Percentiles rank a stretch among this genome's conserved stretches.
These are phyloP conservation scores for Picea glauca DNA, from an alignment of 75 land plant genomes.

Conservation along the genomic window DNA sequence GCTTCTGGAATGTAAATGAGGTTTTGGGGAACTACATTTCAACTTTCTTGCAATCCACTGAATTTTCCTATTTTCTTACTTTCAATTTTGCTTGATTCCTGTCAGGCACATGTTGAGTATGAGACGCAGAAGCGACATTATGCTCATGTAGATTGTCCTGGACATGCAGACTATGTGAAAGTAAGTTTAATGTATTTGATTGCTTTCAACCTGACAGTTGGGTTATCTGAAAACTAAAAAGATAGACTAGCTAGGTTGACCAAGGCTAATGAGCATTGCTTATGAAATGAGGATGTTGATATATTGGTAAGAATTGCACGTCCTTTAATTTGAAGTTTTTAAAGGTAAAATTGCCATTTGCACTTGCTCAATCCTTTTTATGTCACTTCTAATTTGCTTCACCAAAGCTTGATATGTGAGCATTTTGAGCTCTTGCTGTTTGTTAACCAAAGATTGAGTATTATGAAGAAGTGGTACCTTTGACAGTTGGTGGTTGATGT, in stretches of 20 bases:
- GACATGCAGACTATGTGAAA: slow-evolving; percentile 99
- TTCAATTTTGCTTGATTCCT: not conserved
- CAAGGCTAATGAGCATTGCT: not conserved
- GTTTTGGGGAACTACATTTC: not conserved
- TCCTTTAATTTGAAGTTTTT: not conserved
- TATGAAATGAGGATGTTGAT: not conserved
- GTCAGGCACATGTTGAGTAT: slow-evolving; percentile 98
- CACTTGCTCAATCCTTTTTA: not conserved
- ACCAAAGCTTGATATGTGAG: not conserved
- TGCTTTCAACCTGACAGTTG: not conserved
- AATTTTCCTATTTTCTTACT: not conserved
- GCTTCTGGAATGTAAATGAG: not conserved
- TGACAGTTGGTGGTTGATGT: not conserved
- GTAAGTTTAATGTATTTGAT: slow-evolving; percentile 29
- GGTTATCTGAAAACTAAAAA: not conserved
- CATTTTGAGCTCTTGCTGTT: not conserved
- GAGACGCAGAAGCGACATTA: slow-evolving; percentile 91
- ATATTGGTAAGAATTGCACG: not conserved
- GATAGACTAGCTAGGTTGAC: not conserved
- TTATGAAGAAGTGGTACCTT: not conserved
- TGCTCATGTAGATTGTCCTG: slow-evolving; percentile 98
- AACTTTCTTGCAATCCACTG: not conserved
- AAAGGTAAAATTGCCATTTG: not conserved
- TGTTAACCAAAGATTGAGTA: not conserved
- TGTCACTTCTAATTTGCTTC: not conserved